These are phyloP conservation scores for Ramaria sp. DNA, from an alignment of 768 basidiomycete genomes.

Conservation along the genomic window DNA sequence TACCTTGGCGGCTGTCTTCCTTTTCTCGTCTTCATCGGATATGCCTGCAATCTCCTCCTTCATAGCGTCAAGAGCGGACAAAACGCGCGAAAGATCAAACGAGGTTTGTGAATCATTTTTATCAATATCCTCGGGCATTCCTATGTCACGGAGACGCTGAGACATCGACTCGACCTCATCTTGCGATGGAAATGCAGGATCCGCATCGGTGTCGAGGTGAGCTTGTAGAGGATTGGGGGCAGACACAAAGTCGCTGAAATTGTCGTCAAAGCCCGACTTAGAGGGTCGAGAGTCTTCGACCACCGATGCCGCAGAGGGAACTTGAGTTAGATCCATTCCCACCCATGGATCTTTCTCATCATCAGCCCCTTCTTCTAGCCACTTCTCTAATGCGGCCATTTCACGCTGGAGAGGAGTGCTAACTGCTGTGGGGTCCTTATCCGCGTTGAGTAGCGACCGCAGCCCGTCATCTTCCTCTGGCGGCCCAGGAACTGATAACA, in stretches of 20 bases:
- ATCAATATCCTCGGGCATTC: slow-evolving; percentile 9
- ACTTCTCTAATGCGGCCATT: slow-evolving; percentile 48
- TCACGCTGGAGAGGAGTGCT: slow-evolving; percentile 29
- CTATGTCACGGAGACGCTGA: slow-evolving; percentile 20
- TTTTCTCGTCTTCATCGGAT: slow-evolving; percentile 29
- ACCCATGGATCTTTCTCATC: slow-evolving; percentile 24
- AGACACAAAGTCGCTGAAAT: slow-evolving; percentile 68
- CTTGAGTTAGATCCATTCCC: background rate
- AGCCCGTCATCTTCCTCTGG: slow-evolving; percentile 29
- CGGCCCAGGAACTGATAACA: background rate
- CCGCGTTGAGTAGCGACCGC: slow-evolving; percentile 19
- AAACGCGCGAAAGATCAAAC: slow-evolving; percentile 54
- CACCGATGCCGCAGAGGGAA: no score
- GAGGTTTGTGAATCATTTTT: slow-evolving; percentile 15
- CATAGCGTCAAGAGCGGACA: slow-evolving; percentile 54
- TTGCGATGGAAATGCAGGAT: slow-evolving; percentile 16
- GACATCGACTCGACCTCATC: slow-evolving; percentile 22
- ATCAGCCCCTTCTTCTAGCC: slow-evolving; percentile 37
- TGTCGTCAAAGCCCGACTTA: slow-evolving; percentile 53
- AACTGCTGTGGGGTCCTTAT: slow-evolving; percentile 9
- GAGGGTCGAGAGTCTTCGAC: background rate
- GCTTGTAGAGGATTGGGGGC: slow-evolving; percentile 25
- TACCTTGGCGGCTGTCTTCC: no score
- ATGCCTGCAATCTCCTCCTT: slow-evolving; percentile 62
- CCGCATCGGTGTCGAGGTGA: background rate